Conservation (phyloP, 805 yeast genomes). For the Kluyveromyces dobzhanskii region DNA sequence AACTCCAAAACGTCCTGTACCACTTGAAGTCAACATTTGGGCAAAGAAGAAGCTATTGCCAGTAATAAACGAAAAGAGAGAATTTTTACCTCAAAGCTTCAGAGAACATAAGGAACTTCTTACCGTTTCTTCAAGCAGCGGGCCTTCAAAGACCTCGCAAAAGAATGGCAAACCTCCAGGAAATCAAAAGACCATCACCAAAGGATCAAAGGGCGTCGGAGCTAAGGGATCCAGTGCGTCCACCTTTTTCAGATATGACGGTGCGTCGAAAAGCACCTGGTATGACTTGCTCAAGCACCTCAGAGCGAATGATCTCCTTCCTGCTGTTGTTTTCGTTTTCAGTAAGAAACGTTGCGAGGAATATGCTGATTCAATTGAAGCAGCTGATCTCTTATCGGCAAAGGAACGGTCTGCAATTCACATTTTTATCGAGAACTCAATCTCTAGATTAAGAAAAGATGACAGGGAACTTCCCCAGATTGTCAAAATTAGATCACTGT, state of each 20-base stretch:
- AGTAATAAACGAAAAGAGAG: conserved; percentile 65
- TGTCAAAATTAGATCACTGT: conserved; percentile 66
- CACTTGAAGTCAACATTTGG: conserved; percentile 80
- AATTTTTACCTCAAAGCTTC: conserved; percentile 59
- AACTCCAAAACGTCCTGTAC: conserved; percentile 95
- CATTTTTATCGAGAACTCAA: conserved; percentile 87
- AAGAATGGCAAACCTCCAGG: not conserved
- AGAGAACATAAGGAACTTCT: conserved; percentile 43
- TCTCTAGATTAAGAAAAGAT: conserved; percentile 78
- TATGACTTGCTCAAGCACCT: conserved; percentile 60
- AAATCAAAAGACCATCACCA: conserved; percentile 5
- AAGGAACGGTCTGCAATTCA: conserved; percentile 85
- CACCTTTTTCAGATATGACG: conserved; percentile 41
- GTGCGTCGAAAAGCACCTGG: conserved; percentile 79
- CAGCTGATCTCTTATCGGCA: conserved; percentile 74
- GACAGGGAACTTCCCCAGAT: conserved; percentile 94
- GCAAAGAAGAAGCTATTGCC: conserved; percentile 68
- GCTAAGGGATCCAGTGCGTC: conserved; percentile 29
- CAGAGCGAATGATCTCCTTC: conserved; percentile 61
- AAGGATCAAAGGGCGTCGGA: conserved; percentile 35
- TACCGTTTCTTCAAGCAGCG: conserved; percentile 23
- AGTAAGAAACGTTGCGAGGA: conserved; percentile 92
- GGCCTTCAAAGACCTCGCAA: conserved; percentile 16
- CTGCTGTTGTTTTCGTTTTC: conserved; percentile 89
- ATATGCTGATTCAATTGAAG: conserved; percentile 69